These are phyloP conservation scores for Pseudocercospora eumusae DNA, from an alignment of 2,329 filamentous ascomycete genomes.

Conservation along the genomic window DNA sequence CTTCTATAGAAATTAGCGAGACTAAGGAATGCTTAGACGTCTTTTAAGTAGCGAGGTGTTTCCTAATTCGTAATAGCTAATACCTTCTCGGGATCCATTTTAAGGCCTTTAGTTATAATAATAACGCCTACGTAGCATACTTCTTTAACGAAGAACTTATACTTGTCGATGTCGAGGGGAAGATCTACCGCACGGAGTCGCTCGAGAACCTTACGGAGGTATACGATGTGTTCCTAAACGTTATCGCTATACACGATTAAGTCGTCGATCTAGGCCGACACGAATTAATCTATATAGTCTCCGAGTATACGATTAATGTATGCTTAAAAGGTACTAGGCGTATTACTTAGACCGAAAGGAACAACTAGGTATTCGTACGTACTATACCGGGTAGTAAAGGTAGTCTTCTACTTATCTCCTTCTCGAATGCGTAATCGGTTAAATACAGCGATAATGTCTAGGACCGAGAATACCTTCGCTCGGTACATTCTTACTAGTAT, in stretches of 20 bases:
- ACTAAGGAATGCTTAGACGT: slow-evolving; percentile 7
- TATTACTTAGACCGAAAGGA: neutral
- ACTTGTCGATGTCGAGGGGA: neutral
- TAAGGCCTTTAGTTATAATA: neutral
- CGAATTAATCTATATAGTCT: neutral
- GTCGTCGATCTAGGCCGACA: neutral
- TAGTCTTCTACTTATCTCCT: neutral
- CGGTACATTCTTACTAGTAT: neutral
- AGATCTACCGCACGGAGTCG: neutral
- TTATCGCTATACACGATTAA: neutral
- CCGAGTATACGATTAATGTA: neutral
- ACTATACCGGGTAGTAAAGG: neutral
- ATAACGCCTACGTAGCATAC: neutral
- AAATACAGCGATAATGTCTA: neutral
- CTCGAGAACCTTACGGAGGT: neutral
- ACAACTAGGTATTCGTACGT: neutral
- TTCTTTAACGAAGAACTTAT: neutral
- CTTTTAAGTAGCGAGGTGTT: neutral
- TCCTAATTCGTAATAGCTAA: slow-evolving; percentile 1
- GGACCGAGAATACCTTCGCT: neutral
- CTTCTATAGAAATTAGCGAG: slow-evolving; percentile 10
- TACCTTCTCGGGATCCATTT: neutral
- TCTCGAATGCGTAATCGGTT: neutral
- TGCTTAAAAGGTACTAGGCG: neutral
- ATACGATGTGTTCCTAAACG: neutral